Conservation (phyloP, 2,329 filamentous ascomycete genomes). For the Sporothrix protearum region DNA sequence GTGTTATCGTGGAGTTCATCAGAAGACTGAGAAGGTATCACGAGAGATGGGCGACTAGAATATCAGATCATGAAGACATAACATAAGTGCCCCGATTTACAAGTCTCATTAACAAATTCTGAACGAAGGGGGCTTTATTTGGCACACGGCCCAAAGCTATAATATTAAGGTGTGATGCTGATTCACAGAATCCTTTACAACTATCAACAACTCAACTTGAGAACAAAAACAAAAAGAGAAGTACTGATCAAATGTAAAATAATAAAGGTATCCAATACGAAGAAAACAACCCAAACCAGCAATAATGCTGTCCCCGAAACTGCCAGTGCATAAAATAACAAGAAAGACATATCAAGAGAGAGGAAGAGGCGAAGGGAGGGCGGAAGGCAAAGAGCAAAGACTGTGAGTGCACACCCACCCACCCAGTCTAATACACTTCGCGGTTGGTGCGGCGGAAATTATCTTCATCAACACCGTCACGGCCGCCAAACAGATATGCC, state of each 20-base stretch:
- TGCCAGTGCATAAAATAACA: not conserved
- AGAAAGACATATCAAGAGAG: not conserved
- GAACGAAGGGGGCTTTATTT: not conserved
- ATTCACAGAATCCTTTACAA: not conserved
- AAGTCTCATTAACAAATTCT: not conserved
- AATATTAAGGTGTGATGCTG: not conserved
- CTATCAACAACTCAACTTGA: not conserved
- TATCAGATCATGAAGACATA: not conserved
- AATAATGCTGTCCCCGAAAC: constrained; percentile 2
- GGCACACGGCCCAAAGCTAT: not conserved
- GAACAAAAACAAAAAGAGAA: not conserved
- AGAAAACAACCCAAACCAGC: not conserved
- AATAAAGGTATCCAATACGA: constrained; percentile 12
- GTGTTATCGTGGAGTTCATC: not conserved
- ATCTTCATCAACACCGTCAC: constrained; percentile 27
- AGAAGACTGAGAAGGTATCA: not conserved
- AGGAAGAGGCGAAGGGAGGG: not conserved
- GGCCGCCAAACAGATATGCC: constrained; percentile 77
- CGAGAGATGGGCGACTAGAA: not conserved
- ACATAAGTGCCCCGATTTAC: not conserved
- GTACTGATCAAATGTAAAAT: not conserved
- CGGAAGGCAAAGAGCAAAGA: not conserved
- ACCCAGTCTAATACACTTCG: constrained; percentile 23
- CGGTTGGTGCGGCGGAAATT: constrained; percentile 24
- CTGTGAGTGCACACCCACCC: not conserved